These are phyloP conservation scores for Verticillium albo-atrum DNA, from an alignment of 2,329 filamentous ascomycete genomes.

Conservation along the genomic window DNA sequence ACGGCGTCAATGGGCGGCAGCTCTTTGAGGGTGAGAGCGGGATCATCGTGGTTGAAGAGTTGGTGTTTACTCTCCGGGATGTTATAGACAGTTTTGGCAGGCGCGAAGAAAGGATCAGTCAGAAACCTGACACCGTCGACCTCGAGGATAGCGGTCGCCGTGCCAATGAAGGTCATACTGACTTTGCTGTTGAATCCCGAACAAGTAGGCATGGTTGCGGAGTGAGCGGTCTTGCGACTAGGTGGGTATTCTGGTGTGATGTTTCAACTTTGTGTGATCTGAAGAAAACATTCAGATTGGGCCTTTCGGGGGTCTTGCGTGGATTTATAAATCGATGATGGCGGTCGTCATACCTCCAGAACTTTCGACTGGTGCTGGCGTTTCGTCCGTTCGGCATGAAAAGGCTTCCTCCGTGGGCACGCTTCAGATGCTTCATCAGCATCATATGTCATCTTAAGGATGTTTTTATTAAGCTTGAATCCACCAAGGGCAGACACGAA, in stretches of 20 bases:
- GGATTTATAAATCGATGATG: too few relatives aligned
- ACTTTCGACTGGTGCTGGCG: neutral
- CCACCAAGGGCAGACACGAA: neutral
- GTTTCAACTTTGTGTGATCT: neutral
- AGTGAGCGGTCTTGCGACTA: neutral
- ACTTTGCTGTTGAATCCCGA: constrained; percentile 9
- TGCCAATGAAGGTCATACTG: constrained; percentile 39
- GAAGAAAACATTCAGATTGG: too few relatives aligned
- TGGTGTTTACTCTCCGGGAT: neutral
- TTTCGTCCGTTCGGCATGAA: neutral
- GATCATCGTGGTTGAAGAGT: constrained; percentile 24
- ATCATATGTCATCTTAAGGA: neutral
- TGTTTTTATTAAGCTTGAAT: neutral
- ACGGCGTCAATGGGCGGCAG: constrained; percentile 43
- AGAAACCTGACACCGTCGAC: constrained; percentile 36
- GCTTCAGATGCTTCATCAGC: neutral
- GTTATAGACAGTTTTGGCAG: constrained; percentile 22
- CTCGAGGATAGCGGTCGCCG: constrained; percentile 42
- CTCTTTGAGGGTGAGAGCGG: constrained; percentile 28
- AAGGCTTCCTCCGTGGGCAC: neutral
- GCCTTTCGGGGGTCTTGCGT: too few relatives aligned
- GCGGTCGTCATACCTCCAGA: too few relatives aligned
- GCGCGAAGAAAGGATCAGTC: constrained; percentile 42
- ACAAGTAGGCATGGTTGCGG: neutral
- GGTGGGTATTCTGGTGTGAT: neutral